Base-by-base conservation (phyloP, 2,329 filamentous ascomycete species). In the Colletotrichum phormii region DNA sequence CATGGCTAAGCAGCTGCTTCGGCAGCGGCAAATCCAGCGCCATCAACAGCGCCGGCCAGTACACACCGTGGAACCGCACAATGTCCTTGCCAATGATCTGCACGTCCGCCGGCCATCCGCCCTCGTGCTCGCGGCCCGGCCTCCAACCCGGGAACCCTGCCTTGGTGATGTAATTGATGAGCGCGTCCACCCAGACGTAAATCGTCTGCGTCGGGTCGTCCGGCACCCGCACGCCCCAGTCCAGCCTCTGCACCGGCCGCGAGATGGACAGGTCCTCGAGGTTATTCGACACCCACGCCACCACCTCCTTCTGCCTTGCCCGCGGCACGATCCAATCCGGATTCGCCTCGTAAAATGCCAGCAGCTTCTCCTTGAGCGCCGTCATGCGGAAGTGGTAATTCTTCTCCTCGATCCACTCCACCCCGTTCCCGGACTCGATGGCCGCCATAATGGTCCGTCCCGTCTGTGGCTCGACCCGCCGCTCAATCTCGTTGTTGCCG, bases 51-150 rank as follows among this genome's bases (percentile, higher is more conserved):
- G 97, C 97, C 0, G 97, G 97, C 97, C 97, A 99, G 86, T 99
- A 99, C 60, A 99, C 92, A 82, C 94, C 96, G 81, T 99, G 97
- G 82, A 99, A 99, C 22, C 95, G 93, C 70, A 97, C 87, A 76
- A 99, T 99, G 81, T 99, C 97, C 83, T 99, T 99, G 61, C 97
- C 97, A 67, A 99, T 92, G 31, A 99, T 91, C 58, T 99, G 97
- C 22, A 97, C 88, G 81, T 99, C 92, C 9, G 95, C 94, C 5
- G 97, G 97, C 96, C 97, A 99, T 29, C 94, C 91, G 62, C 89
- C 88, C 24, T 84, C 84, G 15, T 86, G 81, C 72, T 93, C 90
- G 4, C 88, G 84, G 1, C 91, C 91, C 0, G 93, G 92, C 0
- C 90, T 83, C 90, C 93, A 95, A 42, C 83, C 83, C 0, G 95